Percentiles rank a stretch among this genome's conserved stretches.
These are phyloP conservation scores for Phellinidium pouzarii DNA, from an alignment of 1,284 basidiomycete species.

Conservation along the genomic window DNA sequence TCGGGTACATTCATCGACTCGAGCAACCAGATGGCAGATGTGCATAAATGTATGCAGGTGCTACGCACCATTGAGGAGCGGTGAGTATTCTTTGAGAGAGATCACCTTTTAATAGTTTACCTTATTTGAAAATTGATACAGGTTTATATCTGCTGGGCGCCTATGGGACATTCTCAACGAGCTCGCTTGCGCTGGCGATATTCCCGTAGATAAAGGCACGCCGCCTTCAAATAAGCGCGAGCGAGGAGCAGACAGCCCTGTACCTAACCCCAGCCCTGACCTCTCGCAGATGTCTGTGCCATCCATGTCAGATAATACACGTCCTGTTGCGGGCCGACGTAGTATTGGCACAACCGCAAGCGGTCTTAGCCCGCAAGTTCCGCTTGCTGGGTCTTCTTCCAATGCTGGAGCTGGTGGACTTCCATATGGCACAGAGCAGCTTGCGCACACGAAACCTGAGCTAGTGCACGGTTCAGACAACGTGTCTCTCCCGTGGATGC, in stretches of 20 bases:
- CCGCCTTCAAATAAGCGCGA: slow-evolving; percentile 51
- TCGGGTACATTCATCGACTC: slow-evolving; percentile 49
- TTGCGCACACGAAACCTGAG: slow-evolving; percentile 10
- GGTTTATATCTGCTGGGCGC: slow-evolving; percentile 44
- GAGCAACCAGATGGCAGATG: slow-evolving; percentile 60
- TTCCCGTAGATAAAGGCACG: slow-evolving; percentile 50
- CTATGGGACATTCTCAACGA: slow-evolving; percentile 60
- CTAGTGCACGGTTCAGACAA: slow-evolving; percentile 1
- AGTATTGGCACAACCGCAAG: background rate
- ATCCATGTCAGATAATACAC: slow-evolving; percentile 16
- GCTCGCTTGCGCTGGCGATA: slow-evolving; percentile 57
- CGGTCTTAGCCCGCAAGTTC: background rate
- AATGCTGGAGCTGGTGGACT: slow-evolving; percentile 10
- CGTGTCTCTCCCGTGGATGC: slow-evolving; percentile 1
- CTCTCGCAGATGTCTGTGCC: slow-evolving; percentile 18
- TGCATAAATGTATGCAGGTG: slow-evolving; percentile 62
- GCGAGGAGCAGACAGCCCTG: slow-evolving; percentile 45
- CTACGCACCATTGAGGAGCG: slow-evolving; percentile 46
- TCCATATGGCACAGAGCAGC: slow-evolving; percentile 14
- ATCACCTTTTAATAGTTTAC: background rate
- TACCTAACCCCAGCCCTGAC: slow-evolving; percentile 19
- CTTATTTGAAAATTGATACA: slow-evolving; percentile 20
- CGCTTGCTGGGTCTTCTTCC: slow-evolving; percentile 1
- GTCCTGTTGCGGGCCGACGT: slow-evolving; percentile 28
- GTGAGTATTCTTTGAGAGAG: slow-evolving; percentile 26